Percentiles rank a stretch among this genome's conserved stretches.
These are phyloP conservation scores for Tephrocybe rancida DNA, from an alignment of 768 basidiomycete species.

Conservation along the genomic window DNA sequence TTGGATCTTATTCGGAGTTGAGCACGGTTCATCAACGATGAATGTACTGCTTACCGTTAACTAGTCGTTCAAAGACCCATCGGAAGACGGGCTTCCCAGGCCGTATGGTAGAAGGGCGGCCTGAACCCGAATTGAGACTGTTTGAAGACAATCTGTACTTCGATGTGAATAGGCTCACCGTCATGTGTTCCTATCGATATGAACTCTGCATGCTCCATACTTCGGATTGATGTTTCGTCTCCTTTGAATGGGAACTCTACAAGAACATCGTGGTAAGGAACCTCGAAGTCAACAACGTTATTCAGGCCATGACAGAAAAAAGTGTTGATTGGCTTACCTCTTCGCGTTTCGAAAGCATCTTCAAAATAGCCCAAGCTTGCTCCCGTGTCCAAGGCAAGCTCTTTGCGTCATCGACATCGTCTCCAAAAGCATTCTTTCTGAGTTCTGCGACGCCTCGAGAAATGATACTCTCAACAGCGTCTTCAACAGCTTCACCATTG, in stretches of 20 bases:
- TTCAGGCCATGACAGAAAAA: not conserved
- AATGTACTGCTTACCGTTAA: conserved; percentile 56
- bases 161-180: conserved; percentile 42
- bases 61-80: conserved; percentile 82
- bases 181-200: conserved; percentile 79
- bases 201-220: conserved; percentile 88
- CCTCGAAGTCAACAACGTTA: conserved; percentile 40
- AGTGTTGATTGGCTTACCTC: conserved; percentile 50
- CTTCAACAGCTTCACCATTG: conserved; percentile 68
- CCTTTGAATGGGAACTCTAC: conserved; percentile 90
- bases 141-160: not conserved
- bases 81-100: conserved; percentile 92
- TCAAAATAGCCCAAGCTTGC: conserved; percentile 87
- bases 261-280: conserved; percentile 82
- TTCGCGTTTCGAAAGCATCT: conserved; percentile 62
- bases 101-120: conserved; percentile 79
- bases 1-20: conserved; percentile 50
- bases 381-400: conserved; percentile 80
- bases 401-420: conserved; percentile 89
- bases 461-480: conserved; percentile 92
- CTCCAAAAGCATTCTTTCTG: conserved; percentile 90
- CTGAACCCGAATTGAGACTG: conserved; percentile 34
- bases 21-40: not conserved
- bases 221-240: conserved; percentile 78
- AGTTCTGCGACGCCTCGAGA: conserved; percentile 77